Conservation (phyloP, 441 rosid genomes). For the Lepidium campestre region DNA sequence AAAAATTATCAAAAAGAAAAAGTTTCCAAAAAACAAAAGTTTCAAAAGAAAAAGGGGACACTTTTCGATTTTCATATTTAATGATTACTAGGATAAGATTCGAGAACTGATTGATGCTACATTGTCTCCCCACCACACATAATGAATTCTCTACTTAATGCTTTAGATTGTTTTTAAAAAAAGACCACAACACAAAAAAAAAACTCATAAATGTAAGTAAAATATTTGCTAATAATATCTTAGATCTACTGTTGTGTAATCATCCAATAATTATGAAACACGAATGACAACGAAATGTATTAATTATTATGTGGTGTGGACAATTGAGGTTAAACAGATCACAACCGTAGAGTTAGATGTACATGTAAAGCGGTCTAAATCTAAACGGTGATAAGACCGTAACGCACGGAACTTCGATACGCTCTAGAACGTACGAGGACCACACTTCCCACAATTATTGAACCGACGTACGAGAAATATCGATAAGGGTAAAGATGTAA, state of each 20-base stretch:
- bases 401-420: slow-evolving; percentile 3
- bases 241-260: not conserved
- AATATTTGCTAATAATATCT: not conserved
- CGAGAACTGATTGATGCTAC: not conserved
- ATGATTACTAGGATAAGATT: not conserved
- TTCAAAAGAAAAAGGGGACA: not conserved
- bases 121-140: not conserved
- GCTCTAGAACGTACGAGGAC: slow-evolving; percentile 8
- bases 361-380: not conserved
- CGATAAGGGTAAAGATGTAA: slow-evolving; percentile 11
- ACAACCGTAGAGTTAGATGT: slow-evolving; percentile 8
- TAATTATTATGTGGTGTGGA: not conserved
- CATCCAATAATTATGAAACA: not conserved
- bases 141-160: not conserved
- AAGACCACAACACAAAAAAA: not conserved
- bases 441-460: slow-evolving; percentile 6
- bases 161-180: too few relatives aligned
- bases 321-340: not conserved
- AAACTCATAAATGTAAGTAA: too few relatives aligned
- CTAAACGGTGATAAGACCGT: slow-evolving; percentile 2
- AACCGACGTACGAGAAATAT: slow-evolving; percentile 20
- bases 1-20: too few relatives aligned
- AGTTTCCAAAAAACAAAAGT: not conserved
- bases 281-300: not conserved
- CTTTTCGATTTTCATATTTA: not conserved